Conservation (phyloP, 2,329 filamentous ascomycete genomes). For the Metarhizium brunneum region DNA sequence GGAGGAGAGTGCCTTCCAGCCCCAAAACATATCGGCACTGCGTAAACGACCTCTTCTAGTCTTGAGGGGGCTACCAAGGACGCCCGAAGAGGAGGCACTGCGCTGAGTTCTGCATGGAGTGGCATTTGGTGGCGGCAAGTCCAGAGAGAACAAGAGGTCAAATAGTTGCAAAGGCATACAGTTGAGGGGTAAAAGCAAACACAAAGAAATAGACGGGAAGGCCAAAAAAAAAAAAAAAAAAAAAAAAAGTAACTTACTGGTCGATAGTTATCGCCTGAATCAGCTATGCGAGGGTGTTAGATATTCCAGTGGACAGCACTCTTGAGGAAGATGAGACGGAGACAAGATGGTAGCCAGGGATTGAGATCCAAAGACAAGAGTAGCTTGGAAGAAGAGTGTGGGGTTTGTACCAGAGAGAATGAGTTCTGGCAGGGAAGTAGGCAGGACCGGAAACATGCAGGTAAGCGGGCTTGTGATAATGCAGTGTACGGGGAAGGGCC, state of each 20-base stretch:
- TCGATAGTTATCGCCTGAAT: constrained; percentile 52
- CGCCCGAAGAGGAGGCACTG: not conserved
- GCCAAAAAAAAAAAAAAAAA: constrained; percentile 2
- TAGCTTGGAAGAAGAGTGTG: constrained; percentile 13
- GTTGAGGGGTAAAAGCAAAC: not conserved
- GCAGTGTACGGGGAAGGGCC: constrained; percentile 5
- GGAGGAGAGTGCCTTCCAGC: no score
- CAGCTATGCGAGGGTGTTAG: constrained; percentile 41
- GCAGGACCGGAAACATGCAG: constrained; percentile 4
- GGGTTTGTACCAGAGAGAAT: constrained; percentile 13
- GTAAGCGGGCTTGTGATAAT: constrained; percentile 7
- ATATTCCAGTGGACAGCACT: constrained; percentile 16
- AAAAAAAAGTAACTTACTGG: constrained; percentile 36
- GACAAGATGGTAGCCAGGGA: not conserved
- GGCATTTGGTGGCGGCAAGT: not conserved
- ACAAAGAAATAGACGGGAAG: constrained; percentile 7
- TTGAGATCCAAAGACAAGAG: constrained; percentile 4
- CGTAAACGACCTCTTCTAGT: not conserved
- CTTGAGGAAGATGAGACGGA: not conserved
- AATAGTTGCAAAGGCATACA: not conserved
- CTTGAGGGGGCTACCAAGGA: not conserved
- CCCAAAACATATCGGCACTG: not conserved
- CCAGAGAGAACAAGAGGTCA: not conserved
- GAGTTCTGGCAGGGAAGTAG: constrained; percentile 1
- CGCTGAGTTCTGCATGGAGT: not conserved